Conservation (phyloP, 352 stramenopile species). For the Globisporangium paddicum region DNA sequence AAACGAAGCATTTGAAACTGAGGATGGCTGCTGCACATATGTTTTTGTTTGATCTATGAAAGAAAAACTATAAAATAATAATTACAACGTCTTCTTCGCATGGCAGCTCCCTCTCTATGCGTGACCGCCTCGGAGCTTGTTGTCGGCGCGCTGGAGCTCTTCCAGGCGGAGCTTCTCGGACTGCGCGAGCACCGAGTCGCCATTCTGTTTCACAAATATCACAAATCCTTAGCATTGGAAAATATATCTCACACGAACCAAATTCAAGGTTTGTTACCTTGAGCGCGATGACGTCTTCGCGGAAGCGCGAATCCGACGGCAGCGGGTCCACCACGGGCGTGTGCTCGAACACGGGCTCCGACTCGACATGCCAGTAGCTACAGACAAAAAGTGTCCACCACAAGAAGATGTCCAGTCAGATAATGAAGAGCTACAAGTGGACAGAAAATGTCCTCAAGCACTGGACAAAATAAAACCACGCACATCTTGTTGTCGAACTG, state of each 20-base stretch:
- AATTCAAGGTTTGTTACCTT: constrained; percentile 23
- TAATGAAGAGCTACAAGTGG: neutral
- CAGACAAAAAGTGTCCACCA: neutral
- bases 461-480: neutral
- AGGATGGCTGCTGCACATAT: neutral
- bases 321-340: constrained; percentile 34
- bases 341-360: constrained; percentile 57
- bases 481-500: constrained; percentile 65
- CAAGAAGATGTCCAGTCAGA: neutral
- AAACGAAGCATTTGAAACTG: neutral
- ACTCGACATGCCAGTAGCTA: constrained; percentile 71
- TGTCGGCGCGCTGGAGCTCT: constrained; percentile 60
- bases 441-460: neutral
- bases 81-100: no score
- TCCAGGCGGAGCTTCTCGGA: constrained; percentile 64
- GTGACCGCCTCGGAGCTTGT: constrained; percentile 22
- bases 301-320: constrained; percentile 55
- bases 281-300: constrained; percentile 57
- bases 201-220: constrained; percentile 20
- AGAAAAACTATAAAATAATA: neutral
- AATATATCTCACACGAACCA: neutral
- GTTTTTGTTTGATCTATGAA: neutral
- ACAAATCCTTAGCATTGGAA: neutral
- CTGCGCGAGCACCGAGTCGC: constrained; percentile 53
- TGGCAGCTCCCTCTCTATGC: neutral